A percentile compares a stretch with the other conserved stretches of the same genome.
phyloP scores from a whole-genome alignment of 257 asterid species.

The Datura wrightii region DNA sequence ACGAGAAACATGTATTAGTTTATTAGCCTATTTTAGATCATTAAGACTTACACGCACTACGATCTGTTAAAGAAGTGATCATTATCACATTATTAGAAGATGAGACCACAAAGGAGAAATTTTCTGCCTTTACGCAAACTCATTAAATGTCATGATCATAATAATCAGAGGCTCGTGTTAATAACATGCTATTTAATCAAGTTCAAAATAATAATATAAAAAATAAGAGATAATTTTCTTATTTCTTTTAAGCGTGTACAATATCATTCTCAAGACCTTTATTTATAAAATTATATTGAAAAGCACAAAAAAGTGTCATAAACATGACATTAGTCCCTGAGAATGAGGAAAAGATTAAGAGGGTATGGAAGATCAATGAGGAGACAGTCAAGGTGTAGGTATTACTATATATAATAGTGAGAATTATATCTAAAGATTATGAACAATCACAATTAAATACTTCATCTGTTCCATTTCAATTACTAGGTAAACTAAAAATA shows the following conservation, averaged over 20 bases:
- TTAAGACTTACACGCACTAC: not conserved
- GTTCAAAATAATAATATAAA: not conserved
- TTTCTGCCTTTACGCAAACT: not conserved
- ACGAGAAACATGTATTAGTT: not conserved
- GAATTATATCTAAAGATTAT: too few relatives aligned
- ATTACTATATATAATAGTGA: too few relatives aligned
- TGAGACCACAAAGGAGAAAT: not conserved
- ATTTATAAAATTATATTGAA: too few relatives aligned
- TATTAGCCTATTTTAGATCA: not conserved
- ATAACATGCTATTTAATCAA: not conserved
- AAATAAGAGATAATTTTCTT: not conserved
- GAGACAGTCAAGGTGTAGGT: too few relatives aligned
- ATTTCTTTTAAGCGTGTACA: not conserved
- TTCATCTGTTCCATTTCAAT: too few relatives aligned
- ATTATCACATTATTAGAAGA: not conserved
- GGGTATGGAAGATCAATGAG: too few relatives aligned
- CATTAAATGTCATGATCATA: not conserved
- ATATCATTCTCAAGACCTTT: too few relatives aligned
- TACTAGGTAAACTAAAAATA: too few relatives aligned
- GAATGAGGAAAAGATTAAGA: too few relatives aligned
- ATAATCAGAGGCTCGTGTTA: not conserved
- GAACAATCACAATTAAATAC: too few relatives aligned
- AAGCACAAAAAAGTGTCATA: too few relatives aligned
- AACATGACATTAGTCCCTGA: too few relatives aligned
- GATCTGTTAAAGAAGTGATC: not conserved